phyloP scores from a whole-genome alignment of 805 yeast genomes.

The Wickerhamomyces subpelliculosus region DNA sequence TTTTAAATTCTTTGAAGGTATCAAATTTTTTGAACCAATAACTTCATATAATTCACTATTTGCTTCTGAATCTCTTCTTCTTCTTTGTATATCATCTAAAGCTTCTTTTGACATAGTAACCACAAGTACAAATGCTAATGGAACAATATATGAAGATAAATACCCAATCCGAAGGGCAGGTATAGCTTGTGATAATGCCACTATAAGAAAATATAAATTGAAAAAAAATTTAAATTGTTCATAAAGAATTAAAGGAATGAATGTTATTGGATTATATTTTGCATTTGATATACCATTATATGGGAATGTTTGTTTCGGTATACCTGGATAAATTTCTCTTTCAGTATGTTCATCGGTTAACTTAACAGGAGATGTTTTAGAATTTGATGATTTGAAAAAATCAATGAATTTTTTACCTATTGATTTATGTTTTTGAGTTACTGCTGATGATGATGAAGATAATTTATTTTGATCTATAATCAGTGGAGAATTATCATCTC shows the following conservation, averaged over 20 bases:
- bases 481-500: conserved; percentile 13
- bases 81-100: conserved; percentile 83
- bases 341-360: conserved; percentile 26
- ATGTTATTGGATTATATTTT: conserved; percentile 81
- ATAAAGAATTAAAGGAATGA: conserved; percentile 81
- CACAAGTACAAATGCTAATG: conserved; percentile 83
- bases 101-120: conserved; percentile 97
- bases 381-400: not conserved
- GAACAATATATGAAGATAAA: conserved; percentile 86
- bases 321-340: conserved; percentile 36
- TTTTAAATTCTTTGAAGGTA: conserved; percentile 53
- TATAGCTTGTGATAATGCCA: conserved; percentile 87
- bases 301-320: conserved; percentile 36
- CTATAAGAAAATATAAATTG: conserved; percentile 84
- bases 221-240: conserved; percentile 97
- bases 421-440: too few species aligned
- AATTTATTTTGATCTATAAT: too few species aligned
- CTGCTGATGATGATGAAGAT: too few species aligned
- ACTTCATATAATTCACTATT: conserved; percentile 80
- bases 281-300: conserved; percentile 90
- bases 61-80: conserved; percentile 85
- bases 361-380: conserved; percentile 12
- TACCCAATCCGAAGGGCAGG: conserved; percentile 92
- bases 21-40: conserved; percentile 36
- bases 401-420: too few species aligned